Evolutionary conservation across 257 asterid species (phyloP).

Genomic region (Petunia axillaris): DNA sequence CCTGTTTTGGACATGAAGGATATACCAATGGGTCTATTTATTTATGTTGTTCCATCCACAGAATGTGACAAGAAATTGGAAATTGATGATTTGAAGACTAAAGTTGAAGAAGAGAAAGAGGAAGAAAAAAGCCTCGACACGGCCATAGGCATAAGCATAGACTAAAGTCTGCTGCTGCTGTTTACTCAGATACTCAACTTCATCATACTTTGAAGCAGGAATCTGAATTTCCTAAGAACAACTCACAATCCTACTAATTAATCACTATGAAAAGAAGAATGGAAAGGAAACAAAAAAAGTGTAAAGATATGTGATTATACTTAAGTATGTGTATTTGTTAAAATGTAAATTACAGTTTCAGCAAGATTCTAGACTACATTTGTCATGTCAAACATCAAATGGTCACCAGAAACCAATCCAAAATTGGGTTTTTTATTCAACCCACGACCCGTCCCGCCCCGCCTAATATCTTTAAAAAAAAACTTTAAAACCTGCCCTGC

Average conservation of each 20-base stretch:
- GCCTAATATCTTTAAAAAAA: too few relatives aligned
- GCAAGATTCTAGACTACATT: background rate
- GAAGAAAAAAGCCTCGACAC: constrained; percentile 24
- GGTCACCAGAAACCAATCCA: too few relatives aligned
- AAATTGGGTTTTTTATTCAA: too few relatives aligned
- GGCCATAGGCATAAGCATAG: constrained; percentile 54
- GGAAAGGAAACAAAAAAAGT: background rate
- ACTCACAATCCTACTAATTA: background rate
- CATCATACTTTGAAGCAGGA: constrained; percentile 36
- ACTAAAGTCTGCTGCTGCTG: constrained; percentile 42
- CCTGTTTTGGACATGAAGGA: constrained; percentile 46
- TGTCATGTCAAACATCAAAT: too few relatives aligned
- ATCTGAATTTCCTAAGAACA: constrained; percentile 33
- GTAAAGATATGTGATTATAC: constrained; percentile 4
- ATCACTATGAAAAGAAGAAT: background rate
- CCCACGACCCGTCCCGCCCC: too few relatives aligned
- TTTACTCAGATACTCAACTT: constrained; percentile 55
- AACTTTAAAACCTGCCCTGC: too few relatives aligned
- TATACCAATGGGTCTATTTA: constrained; percentile 56
- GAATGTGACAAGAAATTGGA: constrained; percentile 23
- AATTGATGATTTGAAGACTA: constrained; percentile 18
- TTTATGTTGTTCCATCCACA: constrained; percentile 48
- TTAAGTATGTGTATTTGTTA: background rate
- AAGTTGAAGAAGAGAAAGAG: constrained; percentile 24
- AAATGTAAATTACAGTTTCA: background rate